phyloP scores from a whole-genome alignment of 306 rosid species.

The Lathyrus aphaca region DNA sequence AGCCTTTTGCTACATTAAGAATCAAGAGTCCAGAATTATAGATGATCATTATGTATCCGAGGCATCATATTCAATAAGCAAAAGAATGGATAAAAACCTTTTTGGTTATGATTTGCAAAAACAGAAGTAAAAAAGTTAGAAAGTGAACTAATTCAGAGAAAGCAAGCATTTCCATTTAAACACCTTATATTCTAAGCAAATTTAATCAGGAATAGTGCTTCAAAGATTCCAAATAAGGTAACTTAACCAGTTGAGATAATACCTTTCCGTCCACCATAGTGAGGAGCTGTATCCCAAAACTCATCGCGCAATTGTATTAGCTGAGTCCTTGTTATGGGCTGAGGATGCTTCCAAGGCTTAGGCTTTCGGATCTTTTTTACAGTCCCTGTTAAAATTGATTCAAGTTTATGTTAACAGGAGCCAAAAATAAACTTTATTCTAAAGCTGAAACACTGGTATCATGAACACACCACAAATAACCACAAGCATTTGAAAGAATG shows the following conservation, averaged over 20 bases:
- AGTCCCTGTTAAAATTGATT: constrained; percentile 53
- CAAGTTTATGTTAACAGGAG: constrained; percentile 32
- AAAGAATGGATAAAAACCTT: constrained; percentile 19
- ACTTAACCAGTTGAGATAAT: constrained; percentile 27
- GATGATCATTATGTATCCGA: neutral
- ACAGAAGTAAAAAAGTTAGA: neutral
- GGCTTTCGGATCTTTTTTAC: constrained; percentile 87
- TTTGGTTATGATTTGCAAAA: constrained; percentile 18
- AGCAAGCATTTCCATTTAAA: constrained; percentile 20
- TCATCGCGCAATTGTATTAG: constrained; percentile 89
- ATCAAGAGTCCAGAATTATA: constrained; percentile 14
- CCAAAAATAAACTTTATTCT: constrained; percentile 14
- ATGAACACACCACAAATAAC: constrained; percentile 36
- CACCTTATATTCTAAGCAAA: constrained; percentile 22
- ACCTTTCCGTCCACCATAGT: constrained; percentile 98
- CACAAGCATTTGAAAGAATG: too few relatives aligned
- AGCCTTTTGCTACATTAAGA: constrained; percentile 4
- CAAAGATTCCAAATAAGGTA: constrained; percentile 17
- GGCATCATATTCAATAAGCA: constrained; percentile 18
- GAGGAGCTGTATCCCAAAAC: constrained; percentile 99
- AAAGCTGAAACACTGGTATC: constrained; percentile 23
- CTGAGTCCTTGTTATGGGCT: constrained; percentile 89
- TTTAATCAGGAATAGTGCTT: constrained; percentile 15
- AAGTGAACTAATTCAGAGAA: constrained; percentile 9
- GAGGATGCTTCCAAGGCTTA: constrained; percentile 99